These are phyloP conservation scores for Penicillium palitans DNA, from an alignment of 2,329 filamentous ascomycete genomes.

Conservation along the genomic window DNA sequence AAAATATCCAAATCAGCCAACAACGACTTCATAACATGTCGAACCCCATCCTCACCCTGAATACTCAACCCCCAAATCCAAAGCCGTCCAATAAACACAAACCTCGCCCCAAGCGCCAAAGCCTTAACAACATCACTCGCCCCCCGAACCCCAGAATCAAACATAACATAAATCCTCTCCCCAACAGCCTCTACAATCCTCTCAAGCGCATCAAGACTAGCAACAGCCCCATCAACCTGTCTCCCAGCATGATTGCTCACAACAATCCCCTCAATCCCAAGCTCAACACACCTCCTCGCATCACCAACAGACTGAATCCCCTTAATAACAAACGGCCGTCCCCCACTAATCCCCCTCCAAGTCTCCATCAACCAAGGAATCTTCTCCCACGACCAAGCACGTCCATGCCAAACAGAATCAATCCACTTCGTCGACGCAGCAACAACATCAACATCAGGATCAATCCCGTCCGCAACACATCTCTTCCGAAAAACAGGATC, in stretches of 20 bases:
- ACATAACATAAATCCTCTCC: conserved; percentile 57
- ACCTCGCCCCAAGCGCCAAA: conserved; percentile 61
- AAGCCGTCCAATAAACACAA: conserved; percentile 62
- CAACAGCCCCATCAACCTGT: conserved; percentile 62
- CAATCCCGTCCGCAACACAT: conserved; percentile 54
- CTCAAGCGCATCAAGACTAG: conserved; percentile 60
- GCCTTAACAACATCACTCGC: conserved; percentile 62
- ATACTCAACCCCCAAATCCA: conserved; percentile 63
- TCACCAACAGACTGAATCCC: conserved; percentile 69
- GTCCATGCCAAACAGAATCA: conserved; percentile 65
- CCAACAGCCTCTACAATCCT: conserved; percentile 57
- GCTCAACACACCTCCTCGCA: conserved; percentile 59
- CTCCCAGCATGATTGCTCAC: conserved; percentile 71
- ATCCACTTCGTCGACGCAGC: conserved; percentile 63
- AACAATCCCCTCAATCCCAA: conserved; percentile 66
- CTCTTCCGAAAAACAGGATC: conserved; percentile 61
- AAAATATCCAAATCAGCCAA: conserved; percentile 64
- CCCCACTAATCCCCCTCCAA: conserved; percentile 55
- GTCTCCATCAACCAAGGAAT: conserved; percentile 63
- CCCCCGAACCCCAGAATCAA: conserved; percentile 59
- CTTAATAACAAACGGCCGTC: conserved; percentile 64
- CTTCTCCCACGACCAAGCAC: conserved; percentile 65
- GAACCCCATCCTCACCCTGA: conserved; percentile 60
- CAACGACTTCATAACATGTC: conserved; percentile 62
- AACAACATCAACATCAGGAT: conserved; percentile 53